A percentile compares a stretch with the other conserved stretches of the same genome.
Evolutionary conservation across 805 yeast genomes (phyloP).

Genomic region (Candida mattraensis): DNA sequence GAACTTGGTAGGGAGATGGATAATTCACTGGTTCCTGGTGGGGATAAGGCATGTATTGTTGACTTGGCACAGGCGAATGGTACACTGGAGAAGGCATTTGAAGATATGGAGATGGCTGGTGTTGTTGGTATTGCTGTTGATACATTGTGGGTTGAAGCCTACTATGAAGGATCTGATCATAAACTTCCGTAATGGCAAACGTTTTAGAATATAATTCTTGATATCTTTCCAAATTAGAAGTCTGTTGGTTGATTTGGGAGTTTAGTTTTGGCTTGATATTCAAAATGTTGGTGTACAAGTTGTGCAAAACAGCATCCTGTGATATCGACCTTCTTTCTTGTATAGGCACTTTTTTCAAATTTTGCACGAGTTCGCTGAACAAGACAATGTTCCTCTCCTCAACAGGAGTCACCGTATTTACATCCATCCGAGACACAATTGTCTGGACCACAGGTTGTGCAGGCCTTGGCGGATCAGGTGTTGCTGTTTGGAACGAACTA

Average conservation of each 20-base stretch:
- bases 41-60: conserved; percentile 4
- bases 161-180: conserved; percentile 70
- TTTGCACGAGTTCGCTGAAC: conserved; percentile 66
- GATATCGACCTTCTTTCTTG: conserved; percentile 32
- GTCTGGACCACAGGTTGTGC: background rate
- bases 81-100: too few relatives aligned
- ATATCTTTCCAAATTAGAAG: conserved; percentile 60
- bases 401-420: conserved; percentile 41
- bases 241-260: conserved; percentile 54
- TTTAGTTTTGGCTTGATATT: conserved; percentile 70
- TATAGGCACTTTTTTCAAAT: conserved; percentile 44
- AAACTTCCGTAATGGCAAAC: conserved; percentile 70
- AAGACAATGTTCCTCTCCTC: conserved; percentile 72
- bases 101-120: conserved; percentile 3
- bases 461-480: background rate
- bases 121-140: conserved; percentile 3
- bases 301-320: conserved; percentile 51
- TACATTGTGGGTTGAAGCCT: conserved; percentile 35
- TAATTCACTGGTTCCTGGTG: too few relatives aligned
- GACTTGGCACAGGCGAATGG: too few relatives aligned
- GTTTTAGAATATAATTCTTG: conserved; percentile 77
- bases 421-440: background rate
- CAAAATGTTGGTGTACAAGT: conserved; percentile 58
- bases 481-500: background rate
- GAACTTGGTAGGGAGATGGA: too few relatives aligned